Base-by-base conservation (phyloP, 306 rosid species). In the Vachellia pachyceras region DNA sequence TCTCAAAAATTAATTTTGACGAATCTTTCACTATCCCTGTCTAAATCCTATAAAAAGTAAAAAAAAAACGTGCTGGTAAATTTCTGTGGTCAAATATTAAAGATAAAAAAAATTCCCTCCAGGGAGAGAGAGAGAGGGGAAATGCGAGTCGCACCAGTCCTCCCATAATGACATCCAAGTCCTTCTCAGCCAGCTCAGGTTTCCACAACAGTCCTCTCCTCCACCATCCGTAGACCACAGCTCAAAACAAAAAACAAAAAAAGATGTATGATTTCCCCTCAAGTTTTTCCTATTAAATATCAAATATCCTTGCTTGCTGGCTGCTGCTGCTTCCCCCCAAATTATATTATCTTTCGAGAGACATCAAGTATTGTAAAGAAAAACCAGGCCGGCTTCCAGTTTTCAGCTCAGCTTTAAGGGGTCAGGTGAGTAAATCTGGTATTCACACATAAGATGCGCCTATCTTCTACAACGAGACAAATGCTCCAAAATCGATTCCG, bases 261-360 rank as follows among this genome's bases (percentile, higher is more conserved):
- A 1, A 23, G 2, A 11, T 23, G 25, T 1, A 22, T 22, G 33
- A 23, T n/a, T 5, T 11, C 46, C 18, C 13, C 68, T 29, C 68
- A 12, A 61, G 8, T 4, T 61, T 61, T 61, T 29, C 67, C 9
- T 14, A 61, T 12, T 29, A 60, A 60, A 23, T 23, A 11, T 22
- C 10, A 60, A 60, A 60, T 60, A 25, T 60, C 39, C 5, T 25
- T 25, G 36, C 37, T 60, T n/a, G n/a, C n/a, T n/a, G n/a, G 29
- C 64, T 8, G 73, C 78, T 71, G 12, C 72, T n/a, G 61, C 61
- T 82, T 86, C 91, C 66, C 97, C 52, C 91, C 94, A 85, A 90
- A 90, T 90, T 91, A 92, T 92, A 91, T 89, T 78, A 84, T 85
- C 87, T 84, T 85, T 85, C 79, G 57, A 76, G 55, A 80, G 83